phyloP scores from a whole-genome alignment of 495 filamentous ascomycete genomes.

The Opeltia flavorubescens region DNA sequence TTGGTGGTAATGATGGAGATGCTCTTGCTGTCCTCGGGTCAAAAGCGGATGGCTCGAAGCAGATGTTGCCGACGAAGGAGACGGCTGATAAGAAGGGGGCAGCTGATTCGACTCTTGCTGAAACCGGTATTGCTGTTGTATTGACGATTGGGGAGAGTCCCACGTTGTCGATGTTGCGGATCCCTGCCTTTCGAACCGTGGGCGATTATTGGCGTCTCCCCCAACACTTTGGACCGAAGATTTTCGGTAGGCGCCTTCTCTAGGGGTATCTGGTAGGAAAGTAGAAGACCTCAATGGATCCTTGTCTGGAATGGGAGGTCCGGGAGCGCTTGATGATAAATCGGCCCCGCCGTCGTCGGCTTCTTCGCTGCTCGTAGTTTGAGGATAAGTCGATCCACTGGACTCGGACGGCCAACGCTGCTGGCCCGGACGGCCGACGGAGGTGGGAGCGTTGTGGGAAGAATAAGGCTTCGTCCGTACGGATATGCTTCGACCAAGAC shows the following conservation, averaged over 20 bases:
- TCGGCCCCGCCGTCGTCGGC: conserved; percentile 3
- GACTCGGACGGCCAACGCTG: conserved; percentile 7
- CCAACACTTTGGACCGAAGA: conserved; percentile 5
- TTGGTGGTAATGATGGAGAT: conserved; percentile 10
- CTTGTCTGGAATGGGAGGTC: conserved; percentile 11
- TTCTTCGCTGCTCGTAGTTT: conserved; percentile 5
- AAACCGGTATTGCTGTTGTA: conserved; percentile 6
- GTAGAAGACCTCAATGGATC: conserved; percentile 9
- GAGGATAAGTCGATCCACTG: conserved; percentile 2
- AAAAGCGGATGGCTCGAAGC: conserved; percentile 14
- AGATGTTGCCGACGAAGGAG: conserved; percentile 16
- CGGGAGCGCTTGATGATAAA: background rate
- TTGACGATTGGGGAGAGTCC: conserved; percentile 9
- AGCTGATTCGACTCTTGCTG: conserved; percentile 1
- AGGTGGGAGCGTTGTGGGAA: conserved; percentile 2
- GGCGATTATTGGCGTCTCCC: conserved; percentile 4
- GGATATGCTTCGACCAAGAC: conserved; percentile 16
- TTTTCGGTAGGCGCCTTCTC: conserved; percentile 8
- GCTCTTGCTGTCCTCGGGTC: conserved; percentile 9
- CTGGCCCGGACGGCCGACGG: conserved; percentile 4
- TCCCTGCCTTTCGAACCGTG: conserved; percentile 9
- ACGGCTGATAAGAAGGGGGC: conserved; percentile 12
- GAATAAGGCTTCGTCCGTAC: conserved; percentile 11
- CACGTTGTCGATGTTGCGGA: conserved; percentile 10
- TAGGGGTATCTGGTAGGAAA: conserved; percentile 2